Base-by-base conservation (phyloP, 768 basidiomycete genomes). In the Boletus coccyginus region DNA sequence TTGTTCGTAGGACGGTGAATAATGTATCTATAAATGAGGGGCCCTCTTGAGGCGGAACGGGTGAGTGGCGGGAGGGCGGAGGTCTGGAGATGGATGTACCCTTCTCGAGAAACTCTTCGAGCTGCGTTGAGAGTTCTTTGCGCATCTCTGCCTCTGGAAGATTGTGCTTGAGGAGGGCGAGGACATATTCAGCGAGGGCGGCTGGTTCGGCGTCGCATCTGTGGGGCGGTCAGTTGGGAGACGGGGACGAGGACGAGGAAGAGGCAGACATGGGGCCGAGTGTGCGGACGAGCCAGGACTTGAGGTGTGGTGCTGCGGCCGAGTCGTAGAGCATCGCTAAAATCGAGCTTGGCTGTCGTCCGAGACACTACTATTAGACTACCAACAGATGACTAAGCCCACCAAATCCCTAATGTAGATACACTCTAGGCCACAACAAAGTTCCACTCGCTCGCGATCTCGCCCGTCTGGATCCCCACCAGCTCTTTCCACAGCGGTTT, bases 201-300 rank as follows among this genome's bases (percentile, higher is more conserved):
- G 86, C 84, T 32, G 96, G 94, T 69, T 98, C 96, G 41, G 96
- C 96, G 70, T 98, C 96, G 72, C 93, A 96, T 81, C 95, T 97
- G 54, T 0, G 21, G 10, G 21, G 1, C 3, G 13, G 48, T 61
- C 10, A 63, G 52, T 7, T n/a, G 48, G 14, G 7, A 14, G 31
- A 5, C 2, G 21, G 11, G 27, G 44, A 52, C 33, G 53, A 38
- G 57, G 19, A 52, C 35, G 53, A 39, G 57, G 19, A 39, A 2
- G 7, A 5, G 36, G 61, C 50, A 27, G 29, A 94, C 94, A 98
- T 94, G 59, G 94, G 94, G 71, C 94, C 94, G 41, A 98, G 83
- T 0, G 88, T 90, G 59, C 83, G 81, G 46, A 94, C 80, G 44
- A 98, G 86, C 94, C 94, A 98, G 61, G 87, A 83, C 67, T 89